Evolutionary conservation across 768 basidiomycete species (phyloP), one percentile per base, ranked within the genome.

Genomic region (Podaxis sp.): DNA sequence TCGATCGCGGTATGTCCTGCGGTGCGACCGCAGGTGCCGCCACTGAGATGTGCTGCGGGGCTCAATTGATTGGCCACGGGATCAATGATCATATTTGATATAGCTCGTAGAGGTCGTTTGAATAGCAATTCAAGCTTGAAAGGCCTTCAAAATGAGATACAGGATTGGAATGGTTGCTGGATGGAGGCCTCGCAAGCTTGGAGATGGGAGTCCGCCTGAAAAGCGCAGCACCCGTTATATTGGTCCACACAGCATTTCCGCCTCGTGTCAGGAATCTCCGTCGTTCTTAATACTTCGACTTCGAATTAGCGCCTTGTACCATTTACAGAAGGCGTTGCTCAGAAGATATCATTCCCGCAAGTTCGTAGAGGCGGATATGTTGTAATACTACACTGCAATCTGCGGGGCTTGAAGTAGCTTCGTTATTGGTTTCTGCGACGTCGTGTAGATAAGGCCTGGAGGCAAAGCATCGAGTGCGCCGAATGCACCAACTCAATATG

Each of bases 261-360:
- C 52, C 12, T 42, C 59, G 40, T 46, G 59, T 26, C 11, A 38
- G 12, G 26, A 36, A 4, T 51, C 52, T 42, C 22, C 8, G 24
- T 39, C 26, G 13, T 63, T 63, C 61, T 17, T 19, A 2, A 63
- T 12, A 11, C 54, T 63, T 63, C 61, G 17, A 63, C 61, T 63
- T 63, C 61, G 46, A 63, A 49, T 63, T 42, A 19, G 46, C 61
- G 61, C 54, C 54, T 24, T 7, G 42, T 19, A 15, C 49, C 46
- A 17, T 39, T 57, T 63, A 22, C 26, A 13, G 46, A 12, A 51
- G 28, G 22, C 12, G 13, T 28, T 51, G 28, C 22, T 51, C 38
- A 28, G 39, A 40, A 11, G n/a, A 28, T 60, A 15, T n/a, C 8
- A 22, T 36, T 24, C 39, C 9, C 22, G 46, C 15, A 19, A 42